Conservation (phyloP, 441 rosid species). For the Pelargonium fulgidum region DNA sequence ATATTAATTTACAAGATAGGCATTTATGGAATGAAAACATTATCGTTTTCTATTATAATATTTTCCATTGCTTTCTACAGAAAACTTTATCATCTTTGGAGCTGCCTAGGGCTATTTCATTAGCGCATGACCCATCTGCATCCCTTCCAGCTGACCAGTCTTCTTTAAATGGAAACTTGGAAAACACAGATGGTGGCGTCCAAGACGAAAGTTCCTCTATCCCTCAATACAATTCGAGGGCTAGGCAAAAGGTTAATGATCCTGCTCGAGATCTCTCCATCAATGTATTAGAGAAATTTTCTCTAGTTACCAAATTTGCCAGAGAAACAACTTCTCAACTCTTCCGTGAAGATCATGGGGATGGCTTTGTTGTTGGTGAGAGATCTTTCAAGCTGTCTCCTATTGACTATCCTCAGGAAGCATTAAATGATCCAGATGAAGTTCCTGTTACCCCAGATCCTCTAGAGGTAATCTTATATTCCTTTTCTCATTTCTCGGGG, state of each 20-base stretch:
- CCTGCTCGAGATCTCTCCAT: constrained; percentile 86
- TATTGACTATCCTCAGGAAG: constrained; percentile 36
- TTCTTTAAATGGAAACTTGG: constrained; percentile 38
- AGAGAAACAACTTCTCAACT: constrained; percentile 88
- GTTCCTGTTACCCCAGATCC: constrained; percentile 71
- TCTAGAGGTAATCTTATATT: constrained; percentile 50
- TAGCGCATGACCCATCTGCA: constrained; percentile 49
- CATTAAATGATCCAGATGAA: constrained; percentile 33
- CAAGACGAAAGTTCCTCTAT: constrained; percentile 30
- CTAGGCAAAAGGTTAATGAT: constrained; percentile 60
- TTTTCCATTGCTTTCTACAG: constrained; percentile 38
- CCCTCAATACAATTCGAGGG: constrained; percentile 49
- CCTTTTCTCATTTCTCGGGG: constrained; percentile 7
- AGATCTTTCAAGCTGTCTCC: constrained; percentile 36
- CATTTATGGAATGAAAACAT: background rate
- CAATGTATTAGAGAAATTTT: constrained; percentile 85
- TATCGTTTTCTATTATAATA: background rate
- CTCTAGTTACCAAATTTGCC: constrained; percentile 91
- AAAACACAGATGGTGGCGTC: constrained; percentile 31
- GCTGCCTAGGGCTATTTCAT: constrained; percentile 72
- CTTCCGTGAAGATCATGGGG: constrained; percentile 55
- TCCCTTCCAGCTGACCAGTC: constrained; percentile 40
- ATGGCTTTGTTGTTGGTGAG: constrained; percentile 58
- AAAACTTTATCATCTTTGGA: constrained; percentile 87
- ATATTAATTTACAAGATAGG: background rate